Evolutionary conservation across 768 basidiomycete species (phyloP), one percentile per base, ranked within the genome.

Genomic region (Hydnum rufescens): DNA sequence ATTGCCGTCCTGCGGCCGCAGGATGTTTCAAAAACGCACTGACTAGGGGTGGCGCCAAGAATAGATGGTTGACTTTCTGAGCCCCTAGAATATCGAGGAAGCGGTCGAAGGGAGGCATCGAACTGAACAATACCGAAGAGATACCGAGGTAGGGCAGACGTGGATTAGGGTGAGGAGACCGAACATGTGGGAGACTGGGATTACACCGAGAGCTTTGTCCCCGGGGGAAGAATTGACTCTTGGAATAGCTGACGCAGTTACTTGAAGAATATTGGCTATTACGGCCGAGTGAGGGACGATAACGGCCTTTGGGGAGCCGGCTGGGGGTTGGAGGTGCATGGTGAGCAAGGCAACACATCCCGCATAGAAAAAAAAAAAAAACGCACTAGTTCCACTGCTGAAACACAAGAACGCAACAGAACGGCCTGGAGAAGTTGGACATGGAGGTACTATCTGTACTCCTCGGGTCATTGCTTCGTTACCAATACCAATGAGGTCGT

Each of bases 401-500:
- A 39, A 39, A 22, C 36, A 39, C 36, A 39, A 22, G 36, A 39
- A 39, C 13, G 36, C 36, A 39, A 39, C 36, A 13, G 13, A 13
- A 22, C 13, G 36, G 13, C 22, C 36, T 39, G 36, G 22, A 39
- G 36, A 39, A 39, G 13, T 39, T 39, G 22, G 22, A 13, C 22
- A 22, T 13, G 22, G 36, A 22, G 36, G 36, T 22, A 13, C 36
- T 22, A 39, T 13, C 13, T 13, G 22, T 22, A 22, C 1, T 39
- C 36, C 36, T 22, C 36, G 36, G 13, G 22, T 22, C 13, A 39
- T 13, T 13, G 36, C 13, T 39, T 39, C n/a, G 32, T 23, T 29
- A 57, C 56, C 44, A 56, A 56, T 0, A 81, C 80, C 54, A 67
- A 73, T 0, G 82, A 82, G 2, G 82, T 84, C 0, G 82, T 85